Evolutionary conservation across 345 rosid species (phyloP), one percentile per base, ranked within the genome.

Genomic region (Boechera divaricarpa): DNA sequence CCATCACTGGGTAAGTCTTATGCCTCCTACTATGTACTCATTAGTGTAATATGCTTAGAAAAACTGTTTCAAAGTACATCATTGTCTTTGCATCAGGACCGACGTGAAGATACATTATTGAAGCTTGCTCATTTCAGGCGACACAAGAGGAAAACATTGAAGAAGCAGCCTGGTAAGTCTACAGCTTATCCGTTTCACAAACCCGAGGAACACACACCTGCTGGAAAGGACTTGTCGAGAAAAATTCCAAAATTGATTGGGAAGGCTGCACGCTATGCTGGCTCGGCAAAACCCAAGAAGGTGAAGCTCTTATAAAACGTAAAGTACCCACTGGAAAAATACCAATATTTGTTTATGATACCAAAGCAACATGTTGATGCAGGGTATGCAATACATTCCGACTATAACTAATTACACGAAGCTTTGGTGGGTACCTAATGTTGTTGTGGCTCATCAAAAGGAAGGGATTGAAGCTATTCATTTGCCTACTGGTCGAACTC

Each of bases 341-440:
- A 49, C 52, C 47, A 33, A 64, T 8, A 16, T 48, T 48, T 62
- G 11, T 63, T 10, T 60, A 38, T 74, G 54, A 49, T 56, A 56
- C 18, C 24, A 6, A 51, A 51, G 68, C 78, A 21, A 72, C 63
- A 75, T 72, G 16, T 73, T 85, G 21, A 70, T 87, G 85, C 88
- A 96, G 96, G 85, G 89, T 33, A 9, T 76, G 58, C 82, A 77
- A 56, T 91, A 88, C 77, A 85, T 93, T 70, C 98, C 97, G 52
- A 94, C 98, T 38, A 94, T 92, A 83, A 94, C 98, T 76, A 94
- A 92, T 77, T 78, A 94, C 85, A 94, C 99, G 24, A 90, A 86
- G 77, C 87, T 94, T 49, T 96, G 98, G 98, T 96, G 99, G 98
- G 91, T 96, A 78, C 97, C 99, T 73, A 93, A 96, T 86, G 96